Evolutionary conservation across 139 green algal genomes (phyloP), one percentile per base, ranked within the genome.

Genomic region (Zygnema cylindricum): DNA sequence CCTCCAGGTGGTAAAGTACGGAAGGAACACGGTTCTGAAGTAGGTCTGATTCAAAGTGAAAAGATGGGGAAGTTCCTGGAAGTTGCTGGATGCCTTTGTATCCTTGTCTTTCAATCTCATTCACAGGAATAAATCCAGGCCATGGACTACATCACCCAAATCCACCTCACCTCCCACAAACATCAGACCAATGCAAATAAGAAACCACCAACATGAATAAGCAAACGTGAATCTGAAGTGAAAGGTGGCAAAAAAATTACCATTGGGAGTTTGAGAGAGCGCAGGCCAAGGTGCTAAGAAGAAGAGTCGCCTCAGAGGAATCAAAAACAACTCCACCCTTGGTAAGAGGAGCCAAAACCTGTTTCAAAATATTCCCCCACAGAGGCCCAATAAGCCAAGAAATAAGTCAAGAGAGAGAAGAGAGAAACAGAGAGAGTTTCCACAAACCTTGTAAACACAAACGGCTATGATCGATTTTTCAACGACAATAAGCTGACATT

Each of bases 21-120:
- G 43, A 35, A 35, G 30, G 76, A 1, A 82, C 76, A 33, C 49
- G 43, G n/a, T 35, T 36, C 7, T 32, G 33, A 55, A 83, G 43
- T 7, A 32, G 76, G 32, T 83, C 76, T 35, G 76, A 49, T 0
- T 82, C 76, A 2, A 69, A 82, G 76, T 40, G 30, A 36, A 83
- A 83, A 16, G 49, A 33, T 2, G 43, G 43, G 30, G 32, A n/a
- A 1, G 32, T 35, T 25, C 49, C 7, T 63, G 49, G 49, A 7
- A 63, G 49, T 63, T 63, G 49, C 49, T 63, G 49, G 49, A 63
- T 7, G 7, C 49, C 49, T 63, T 16, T 63, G 16, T 63, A 63
- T 16, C 7, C 49, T 25, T 63, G 7, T 16, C 49, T 63, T n/a
- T n/a, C n/a, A n/a, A n/a, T n/a, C 49, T 63, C 49, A 16, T 16